Evolutionary conservation across 192 early-diverging fungal species (phyloP).

Genomic region (Mortierella alpina): DNA sequence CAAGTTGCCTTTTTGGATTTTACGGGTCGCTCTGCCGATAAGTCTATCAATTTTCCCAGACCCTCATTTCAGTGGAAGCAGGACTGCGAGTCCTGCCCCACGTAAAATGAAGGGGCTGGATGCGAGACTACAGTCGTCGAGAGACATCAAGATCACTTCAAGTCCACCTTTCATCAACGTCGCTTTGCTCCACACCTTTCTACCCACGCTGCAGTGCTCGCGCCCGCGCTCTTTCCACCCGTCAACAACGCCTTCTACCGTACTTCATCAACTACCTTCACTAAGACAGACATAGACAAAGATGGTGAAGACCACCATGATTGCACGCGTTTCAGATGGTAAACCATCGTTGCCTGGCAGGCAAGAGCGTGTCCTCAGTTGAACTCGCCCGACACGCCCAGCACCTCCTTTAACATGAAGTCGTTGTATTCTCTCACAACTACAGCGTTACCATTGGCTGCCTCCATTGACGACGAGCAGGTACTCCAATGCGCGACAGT

Average conservation of each 20-base stretch:
- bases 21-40: too few relatives aligned
- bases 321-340: slow-evolving; percentile 92
- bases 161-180: neutral
- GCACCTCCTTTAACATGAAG: neutral
- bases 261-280: neutral
- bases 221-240: too few relatives aligned
- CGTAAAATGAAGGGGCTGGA: too few relatives aligned
- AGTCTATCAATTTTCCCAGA: too few relatives aligned
- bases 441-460: slow-evolving; percentile 86
- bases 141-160: too few relatives aligned
- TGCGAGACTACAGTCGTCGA: too few relatives aligned
- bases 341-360: neutral
- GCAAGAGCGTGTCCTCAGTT: neutral
- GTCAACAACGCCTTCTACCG: too few relatives aligned
- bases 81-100: too few relatives aligned
- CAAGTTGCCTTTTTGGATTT: too few relatives aligned
- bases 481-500: slow-evolving; percentile 45
- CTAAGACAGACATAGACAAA: neutral
- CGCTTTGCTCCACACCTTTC: neutral
- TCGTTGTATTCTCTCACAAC: neutral
- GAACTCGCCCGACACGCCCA: too few relatives aligned
- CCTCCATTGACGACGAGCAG: slow-evolving; percentile 96
- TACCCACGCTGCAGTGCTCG: neutral
- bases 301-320: slow-evolving; percentile 97
- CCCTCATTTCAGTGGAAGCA: too few relatives aligned